These are phyloP conservation scores for Apiospora kogelbergensis DNA, from an alignment of 2,329 filamentous ascomycete genomes.

Conservation along the genomic window DNA sequence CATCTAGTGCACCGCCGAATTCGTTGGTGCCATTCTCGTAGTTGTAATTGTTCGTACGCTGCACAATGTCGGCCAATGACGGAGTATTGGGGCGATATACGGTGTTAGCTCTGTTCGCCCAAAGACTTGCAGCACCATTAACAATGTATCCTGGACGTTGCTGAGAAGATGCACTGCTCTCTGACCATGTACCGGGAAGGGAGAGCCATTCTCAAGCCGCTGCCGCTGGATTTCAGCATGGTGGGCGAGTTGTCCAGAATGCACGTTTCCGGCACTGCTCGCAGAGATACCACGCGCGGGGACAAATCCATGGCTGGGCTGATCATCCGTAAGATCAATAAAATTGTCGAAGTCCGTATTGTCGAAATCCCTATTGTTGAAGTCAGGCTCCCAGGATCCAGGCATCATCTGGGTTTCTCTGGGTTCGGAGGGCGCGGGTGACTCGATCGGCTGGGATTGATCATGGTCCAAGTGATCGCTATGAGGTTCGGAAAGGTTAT, in stretches of 20 bases:
- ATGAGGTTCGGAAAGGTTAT: not conserved
- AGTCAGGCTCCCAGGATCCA: not conserved
- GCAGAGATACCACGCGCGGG: not conserved
- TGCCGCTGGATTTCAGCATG: not conserved
- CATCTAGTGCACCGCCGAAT: constrained; percentile 36
- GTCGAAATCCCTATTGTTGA: too few relatives aligned
- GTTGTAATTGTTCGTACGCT: constrained; percentile 38
- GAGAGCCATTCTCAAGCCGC: not conserved
- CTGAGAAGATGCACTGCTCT: not conserved
- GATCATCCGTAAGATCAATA: not conserved
- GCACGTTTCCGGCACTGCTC: not conserved
- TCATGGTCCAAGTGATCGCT: not conserved
- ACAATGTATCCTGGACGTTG: constrained; percentile 9
- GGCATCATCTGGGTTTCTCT: constrained; percentile 6
- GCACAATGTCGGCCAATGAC: constrained; percentile 35
- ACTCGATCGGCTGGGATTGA: not conserved
- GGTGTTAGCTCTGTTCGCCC: constrained; percentile 15
- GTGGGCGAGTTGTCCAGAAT: not conserved
- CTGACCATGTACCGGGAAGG: not conserved
- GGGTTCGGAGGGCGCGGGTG: not conserved
- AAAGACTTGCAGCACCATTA: constrained; percentile 11
- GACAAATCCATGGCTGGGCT: not conserved
- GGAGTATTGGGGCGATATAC: constrained; percentile 11
- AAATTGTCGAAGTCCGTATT: not conserved
- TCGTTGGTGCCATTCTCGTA: constrained; percentile 35